Percentiles rank a stretch among this genome's conserved stretches.
phyloP scores from a whole-genome alignment of 352 stramenopile genomes.

The Blastocystis sp. region DNA sequence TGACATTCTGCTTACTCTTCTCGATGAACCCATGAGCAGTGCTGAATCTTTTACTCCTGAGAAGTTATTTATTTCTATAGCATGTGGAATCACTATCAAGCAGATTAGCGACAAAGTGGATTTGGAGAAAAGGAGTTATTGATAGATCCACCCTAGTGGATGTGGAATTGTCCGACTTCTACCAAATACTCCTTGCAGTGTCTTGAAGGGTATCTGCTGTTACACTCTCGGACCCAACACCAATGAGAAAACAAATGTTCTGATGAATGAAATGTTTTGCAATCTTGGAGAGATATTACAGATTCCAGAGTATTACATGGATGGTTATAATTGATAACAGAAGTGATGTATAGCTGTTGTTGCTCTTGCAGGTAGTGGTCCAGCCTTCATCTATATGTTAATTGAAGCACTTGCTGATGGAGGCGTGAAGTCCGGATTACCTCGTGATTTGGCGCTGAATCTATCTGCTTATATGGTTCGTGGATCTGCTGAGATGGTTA shows the following conservation, averaged over 20 bases:
- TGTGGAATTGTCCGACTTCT: slow-evolving; percentile 80
- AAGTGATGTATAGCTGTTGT: slow-evolving; percentile 75
- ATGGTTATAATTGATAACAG: slow-evolving; percentile 18
- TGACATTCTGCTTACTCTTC: slow-evolving; percentile 75
- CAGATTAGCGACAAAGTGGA: slow-evolving; percentile 60
- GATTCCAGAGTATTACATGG: slow-evolving; percentile 71
- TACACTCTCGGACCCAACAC: slow-evolving; percentile 75
- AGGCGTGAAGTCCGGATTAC: slow-evolving; percentile 78
- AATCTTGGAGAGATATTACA: slow-evolving; percentile 76
- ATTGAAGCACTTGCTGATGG: slow-evolving; percentile 84
- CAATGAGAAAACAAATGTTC: slow-evolving; percentile 74
- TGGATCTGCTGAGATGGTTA: slow-evolving; percentile 82
- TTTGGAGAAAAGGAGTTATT: background rate
- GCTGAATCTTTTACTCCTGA: slow-evolving; percentile 66
- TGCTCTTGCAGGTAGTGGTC: slow-evolving; percentile 78
- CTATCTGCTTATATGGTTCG: slow-evolving; percentile 82
- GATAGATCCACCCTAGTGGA: slow-evolving; percentile 70
- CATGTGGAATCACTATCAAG: slow-evolving; percentile 77
- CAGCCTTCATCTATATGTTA: slow-evolving; percentile 82
- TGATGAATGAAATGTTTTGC: slow-evolving; percentile 77
- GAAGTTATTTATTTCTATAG: slow-evolving; percentile 79
- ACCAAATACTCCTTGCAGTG: slow-evolving; percentile 83
- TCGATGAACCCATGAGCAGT: slow-evolving; percentile 75
- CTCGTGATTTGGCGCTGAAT: slow-evolving; percentile 76
- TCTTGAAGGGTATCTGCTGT: slow-evolving; percentile 77